Percentiles rank a stretch among this genome's conserved stretches.
Conservation (phyloP, 2,329 filamentous ascomycete species). For the Aplosporella prunicola region DNA sequence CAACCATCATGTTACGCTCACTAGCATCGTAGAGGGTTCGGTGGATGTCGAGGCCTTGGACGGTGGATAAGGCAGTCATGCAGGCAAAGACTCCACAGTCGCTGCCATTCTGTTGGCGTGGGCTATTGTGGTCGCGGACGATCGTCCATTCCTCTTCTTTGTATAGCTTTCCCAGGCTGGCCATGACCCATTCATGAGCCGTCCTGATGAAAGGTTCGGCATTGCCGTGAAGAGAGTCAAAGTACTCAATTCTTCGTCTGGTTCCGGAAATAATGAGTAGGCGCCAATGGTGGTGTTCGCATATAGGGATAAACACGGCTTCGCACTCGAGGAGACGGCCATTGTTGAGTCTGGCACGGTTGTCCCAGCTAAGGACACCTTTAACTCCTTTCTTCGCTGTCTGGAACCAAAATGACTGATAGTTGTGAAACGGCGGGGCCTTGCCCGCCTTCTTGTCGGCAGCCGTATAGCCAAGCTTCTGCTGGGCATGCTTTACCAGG, state of each 20-base stretch:
- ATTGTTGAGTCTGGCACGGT: constrained; percentile 16
- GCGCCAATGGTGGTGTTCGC: constrained; percentile 59
- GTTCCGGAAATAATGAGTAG: constrained; percentile 56
- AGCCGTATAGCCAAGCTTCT: constrained; percentile 41
- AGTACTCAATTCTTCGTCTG: constrained; percentile 53
- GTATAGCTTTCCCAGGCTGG: constrained; percentile 49
- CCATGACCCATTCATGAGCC: constrained; percentile 32
- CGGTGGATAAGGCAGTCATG: constrained; percentile 57
- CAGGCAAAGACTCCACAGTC: constrained; percentile 74
- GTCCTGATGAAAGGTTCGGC: constrained; percentile 25
- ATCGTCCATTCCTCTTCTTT: constrained; percentile 51
- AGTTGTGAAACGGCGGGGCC: constrained; percentile 52
- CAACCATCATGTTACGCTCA: constrained; percentile 45
- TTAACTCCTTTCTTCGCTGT: constrained; percentile 40
- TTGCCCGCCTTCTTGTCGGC: constrained; percentile 47
- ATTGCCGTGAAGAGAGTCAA: constrained; percentile 52
- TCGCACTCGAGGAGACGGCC: constrained; percentile 50
- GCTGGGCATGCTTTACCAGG: constrained; percentile 51
- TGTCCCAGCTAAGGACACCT: constrained; percentile 45
- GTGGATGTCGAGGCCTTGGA: constrained; percentile 29
- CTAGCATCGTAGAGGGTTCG: constrained; percentile 35
- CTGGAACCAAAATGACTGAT: constrained; percentile 40
- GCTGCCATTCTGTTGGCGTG: constrained; percentile 53
- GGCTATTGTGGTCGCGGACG: constrained; percentile 41
- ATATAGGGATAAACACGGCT: constrained; percentile 61